A percentile compares a stretch with the other conserved stretches of the same genome.
phyloP scores from a whole-genome alignment of 169 alveolate species.

The Plasmodium adleri region DNA sequence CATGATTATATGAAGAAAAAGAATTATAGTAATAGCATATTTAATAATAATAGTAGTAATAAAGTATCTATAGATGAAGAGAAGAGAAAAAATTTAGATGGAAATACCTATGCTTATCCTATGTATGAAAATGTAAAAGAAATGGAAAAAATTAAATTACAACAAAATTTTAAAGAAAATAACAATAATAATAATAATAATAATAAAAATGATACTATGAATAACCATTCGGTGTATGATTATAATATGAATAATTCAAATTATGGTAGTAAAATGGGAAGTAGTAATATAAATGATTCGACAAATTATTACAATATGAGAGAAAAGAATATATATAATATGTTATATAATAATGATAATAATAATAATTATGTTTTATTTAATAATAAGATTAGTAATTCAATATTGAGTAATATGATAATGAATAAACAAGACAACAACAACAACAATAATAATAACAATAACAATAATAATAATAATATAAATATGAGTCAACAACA shows the following conservation, averaged over 20 bases:
- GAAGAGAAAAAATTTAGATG: background rate
- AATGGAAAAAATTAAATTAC: background rate
- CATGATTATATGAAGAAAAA: background rate
- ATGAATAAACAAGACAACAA: no score
- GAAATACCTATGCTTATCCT: background rate
- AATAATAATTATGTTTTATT: no score
- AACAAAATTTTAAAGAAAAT: background rate
- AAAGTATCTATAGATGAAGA: background rate
- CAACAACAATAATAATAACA: background rate
- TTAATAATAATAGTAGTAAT: background rate
- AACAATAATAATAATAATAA: no score
- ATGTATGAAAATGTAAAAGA: background rate
- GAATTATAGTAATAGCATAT: background rate
- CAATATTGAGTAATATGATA: no score
- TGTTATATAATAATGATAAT: no score
- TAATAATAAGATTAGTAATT: no score
- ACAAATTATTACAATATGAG: no score
- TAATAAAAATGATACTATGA: background rate
- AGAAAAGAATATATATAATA: no score
- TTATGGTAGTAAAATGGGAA: background rate
- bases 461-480: background rate
- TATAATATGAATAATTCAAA: background rate
- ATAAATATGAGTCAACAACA: background rate
- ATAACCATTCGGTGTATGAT: background rate
- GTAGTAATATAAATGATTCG: no score